Evolutionary conservation across 2,329 filamentous ascomycete genomes (phyloP).

Genomic region (Neofusicoccum kwambonambiense): DNA sequence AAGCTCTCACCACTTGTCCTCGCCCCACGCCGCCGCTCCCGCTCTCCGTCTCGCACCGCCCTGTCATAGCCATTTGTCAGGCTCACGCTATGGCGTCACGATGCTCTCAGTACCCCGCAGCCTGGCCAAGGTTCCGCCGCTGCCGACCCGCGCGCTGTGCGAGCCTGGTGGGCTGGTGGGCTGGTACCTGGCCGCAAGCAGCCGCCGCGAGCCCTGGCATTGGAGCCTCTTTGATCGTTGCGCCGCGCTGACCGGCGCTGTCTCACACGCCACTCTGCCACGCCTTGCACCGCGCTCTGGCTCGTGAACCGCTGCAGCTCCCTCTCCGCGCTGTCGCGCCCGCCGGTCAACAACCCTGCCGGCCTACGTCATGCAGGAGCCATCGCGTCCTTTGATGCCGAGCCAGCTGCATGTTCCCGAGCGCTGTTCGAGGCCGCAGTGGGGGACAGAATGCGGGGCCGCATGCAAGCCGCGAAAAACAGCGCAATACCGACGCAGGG

Average conservation of each 20-base stretch:
- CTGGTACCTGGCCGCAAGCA: slow-evolving; percentile 14
- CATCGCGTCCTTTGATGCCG: not conserved
- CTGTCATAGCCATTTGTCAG: slow-evolving; percentile 12
- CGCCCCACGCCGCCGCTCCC: not conserved
- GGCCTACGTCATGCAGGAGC: not conserved
- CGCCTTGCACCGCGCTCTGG: not conserved
- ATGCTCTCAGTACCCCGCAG: slow-evolving; percentile 15
- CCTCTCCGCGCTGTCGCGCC: not conserved
- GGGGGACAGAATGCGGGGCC: slow-evolving; percentile 13
- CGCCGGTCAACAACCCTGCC: not conserved
- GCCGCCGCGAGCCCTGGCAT: not conserved
- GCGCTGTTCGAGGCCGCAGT: not conserved
- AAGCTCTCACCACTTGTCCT: not conserved
- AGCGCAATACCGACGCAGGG: not conserved
- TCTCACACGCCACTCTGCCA: not conserved
- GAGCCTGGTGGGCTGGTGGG: no score
- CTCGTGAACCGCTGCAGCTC: not conserved
- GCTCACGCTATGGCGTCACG: slow-evolving; percentile 13
- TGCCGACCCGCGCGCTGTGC: not conserved
- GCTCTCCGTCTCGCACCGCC: not conserved
- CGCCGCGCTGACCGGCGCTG: not conserved
- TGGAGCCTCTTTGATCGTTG: not conserved
- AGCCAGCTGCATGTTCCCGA: not conserved
- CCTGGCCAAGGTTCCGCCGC: slow-evolving; percentile 2
- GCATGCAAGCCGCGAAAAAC: slow-evolving; percentile 9